Percentiles rank a stretch among this genome's conserved stretches.
Evolutionary conservation across 2,329 filamentous ascomycete species (phyloP).

Genomic region (Phialemonium atrogriseum): DNA sequence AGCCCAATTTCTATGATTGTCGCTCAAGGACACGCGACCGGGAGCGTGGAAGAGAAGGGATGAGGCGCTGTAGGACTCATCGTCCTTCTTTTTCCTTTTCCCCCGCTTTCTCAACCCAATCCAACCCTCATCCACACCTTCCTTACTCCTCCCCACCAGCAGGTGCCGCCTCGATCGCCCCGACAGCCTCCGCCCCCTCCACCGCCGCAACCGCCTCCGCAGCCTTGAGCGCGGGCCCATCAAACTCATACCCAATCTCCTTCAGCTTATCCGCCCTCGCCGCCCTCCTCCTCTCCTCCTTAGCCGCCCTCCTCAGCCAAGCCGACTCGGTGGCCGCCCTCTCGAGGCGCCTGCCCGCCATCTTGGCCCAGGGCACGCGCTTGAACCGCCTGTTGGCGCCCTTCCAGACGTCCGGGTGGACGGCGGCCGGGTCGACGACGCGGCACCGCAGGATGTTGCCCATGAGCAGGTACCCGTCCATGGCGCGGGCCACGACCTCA

Average conservation of each 20-base stretch:
- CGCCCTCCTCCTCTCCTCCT: constrained; percentile 62
- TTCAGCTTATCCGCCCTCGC: constrained; percentile 67
- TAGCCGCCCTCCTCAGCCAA: constrained; percentile 71
- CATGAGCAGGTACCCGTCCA: constrained; percentile 96
- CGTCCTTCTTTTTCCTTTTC: constrained; percentile 13
- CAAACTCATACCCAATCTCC: constrained; percentile 76
- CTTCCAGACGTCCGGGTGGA: constrained; percentile 79
- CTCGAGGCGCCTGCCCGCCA: constrained; percentile 68
- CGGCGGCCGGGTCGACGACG: constrained; percentile 63
- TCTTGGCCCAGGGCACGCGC: constrained; percentile 76
- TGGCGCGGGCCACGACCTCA: constrained; percentile 85
- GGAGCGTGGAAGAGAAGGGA: constrained; percentile 11
- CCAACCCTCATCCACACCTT: constrained; percentile 28
- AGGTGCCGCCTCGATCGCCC: constrained; percentile 28
- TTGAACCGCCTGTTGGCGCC: constrained; percentile 88
- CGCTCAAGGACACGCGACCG: too few relatives aligned
- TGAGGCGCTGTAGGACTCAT: too few relatives aligned
- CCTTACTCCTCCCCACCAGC: constrained; percentile 9
- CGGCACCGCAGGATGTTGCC: constrained; percentile 89
- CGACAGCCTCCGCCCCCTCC: constrained; percentile 22
- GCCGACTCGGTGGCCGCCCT: constrained; percentile 62
- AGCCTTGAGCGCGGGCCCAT: constrained; percentile 62
- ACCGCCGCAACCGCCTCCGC: constrained; percentile 25
- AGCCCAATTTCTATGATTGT: too few relatives aligned
- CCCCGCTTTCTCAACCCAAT: constrained; percentile 16